A percentile compares a stretch with the other conserved stretches of the same genome.
Conservation (phyloP, 2,329 filamentous ascomycete genomes). For the Penicillium glabrum region DNA sequence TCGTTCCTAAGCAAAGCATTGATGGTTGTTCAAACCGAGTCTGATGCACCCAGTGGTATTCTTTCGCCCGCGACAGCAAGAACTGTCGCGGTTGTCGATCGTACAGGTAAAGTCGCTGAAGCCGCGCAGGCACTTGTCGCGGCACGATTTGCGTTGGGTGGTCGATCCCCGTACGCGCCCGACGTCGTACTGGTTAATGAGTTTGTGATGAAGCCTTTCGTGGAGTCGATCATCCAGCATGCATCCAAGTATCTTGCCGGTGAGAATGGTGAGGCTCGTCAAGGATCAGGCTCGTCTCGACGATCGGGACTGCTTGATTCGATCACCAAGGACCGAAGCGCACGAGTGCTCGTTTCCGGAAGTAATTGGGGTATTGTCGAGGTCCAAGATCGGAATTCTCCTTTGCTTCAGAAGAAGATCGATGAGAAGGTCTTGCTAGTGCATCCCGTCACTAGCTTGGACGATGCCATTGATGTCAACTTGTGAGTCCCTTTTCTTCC, state of each 20-base stretch:
- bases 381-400: constrained; percentile 26
- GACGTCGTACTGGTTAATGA: constrained; percentile 67
- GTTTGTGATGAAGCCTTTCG: constrained; percentile 56
- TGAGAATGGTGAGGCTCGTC: constrained; percentile 22
- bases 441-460: constrained; percentile 51
- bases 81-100: constrained; percentile 60
- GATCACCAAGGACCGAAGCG: constrained; percentile 27
- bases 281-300: constrained; percentile 12
- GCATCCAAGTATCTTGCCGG: constrained; percentile 25
- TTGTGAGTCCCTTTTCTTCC: constrained; percentile 19
- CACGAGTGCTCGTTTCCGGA: constrained; percentile 28
- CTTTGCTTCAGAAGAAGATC: constrained; percentile 42
- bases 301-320: constrained; percentile 20
- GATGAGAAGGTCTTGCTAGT: constrained; percentile 46
- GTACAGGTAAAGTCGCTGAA: constrained; percentile 54
- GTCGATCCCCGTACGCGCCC: constrained; percentile 60
- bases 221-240: constrained; percentile 49
- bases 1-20: constrained; percentile 27
- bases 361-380: constrained; percentile 30
- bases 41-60: constrained; percentile 18
- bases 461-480: constrained; percentile 54
- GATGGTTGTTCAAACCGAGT: constrained; percentile 14
- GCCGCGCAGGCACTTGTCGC: constrained; percentile 56
- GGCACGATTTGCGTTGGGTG: constrained; percentile 57
- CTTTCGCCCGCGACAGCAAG: constrained; percentile 31